A percentile compares a stretch with the other conserved stretches of the same genome.
Conservation (phyloP, 805 yeast species). For the Saccharomycopsis capsularis region DNA sequence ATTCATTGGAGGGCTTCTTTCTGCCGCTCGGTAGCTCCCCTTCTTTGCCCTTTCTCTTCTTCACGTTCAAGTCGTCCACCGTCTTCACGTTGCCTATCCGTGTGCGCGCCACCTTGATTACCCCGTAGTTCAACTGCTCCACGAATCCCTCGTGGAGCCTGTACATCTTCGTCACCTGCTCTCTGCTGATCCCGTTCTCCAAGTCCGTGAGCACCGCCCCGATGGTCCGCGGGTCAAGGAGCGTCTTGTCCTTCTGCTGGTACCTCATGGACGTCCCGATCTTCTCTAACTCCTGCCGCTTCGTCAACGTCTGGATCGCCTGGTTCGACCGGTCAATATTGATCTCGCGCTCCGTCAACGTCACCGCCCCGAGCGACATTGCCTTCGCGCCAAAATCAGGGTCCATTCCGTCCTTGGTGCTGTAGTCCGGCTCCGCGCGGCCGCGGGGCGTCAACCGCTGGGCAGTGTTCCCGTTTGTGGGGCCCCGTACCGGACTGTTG, state of each 20-base stretch:
- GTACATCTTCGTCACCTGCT: conserved; percentile 6
- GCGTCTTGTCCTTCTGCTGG: conserved; percentile 4
- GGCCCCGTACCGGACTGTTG: not conserved
- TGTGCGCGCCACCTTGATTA: conserved; percentile 13
- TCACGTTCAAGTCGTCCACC: conserved; percentile 14
- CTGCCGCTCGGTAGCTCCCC: not conserved
- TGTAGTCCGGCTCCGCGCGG: not conserved
- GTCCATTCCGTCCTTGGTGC: conserved; percentile 19
- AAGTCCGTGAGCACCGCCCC: conserved; percentile 17
- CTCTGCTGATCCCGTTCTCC: conserved; percentile 8
- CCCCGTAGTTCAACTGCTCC: conserved; percentile 4
- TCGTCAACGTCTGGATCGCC: conserved; percentile 17
- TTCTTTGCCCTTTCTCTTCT: not conserved
- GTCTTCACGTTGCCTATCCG: conserved; percentile 12
- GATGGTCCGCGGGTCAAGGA: conserved; percentile 20
- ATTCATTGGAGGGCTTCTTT: not conserved
- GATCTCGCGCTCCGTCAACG: conserved; percentile 7
- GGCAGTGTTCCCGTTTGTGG: not conserved
- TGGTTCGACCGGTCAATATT: conserved; percentile 15
- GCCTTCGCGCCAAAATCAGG: conserved; percentile 17
- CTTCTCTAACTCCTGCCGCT: conserved; percentile 9
- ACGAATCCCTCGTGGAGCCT: conserved; percentile 9
- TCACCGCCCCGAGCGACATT: conserved; percentile 19
- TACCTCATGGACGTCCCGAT: conserved; percentile 10
- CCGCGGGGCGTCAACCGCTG: not conserved